Evolutionary conservation across 2,329 filamentous ascomycete species (phyloP).

Genomic region (Ophiosphaerella herpotricha): DNA sequence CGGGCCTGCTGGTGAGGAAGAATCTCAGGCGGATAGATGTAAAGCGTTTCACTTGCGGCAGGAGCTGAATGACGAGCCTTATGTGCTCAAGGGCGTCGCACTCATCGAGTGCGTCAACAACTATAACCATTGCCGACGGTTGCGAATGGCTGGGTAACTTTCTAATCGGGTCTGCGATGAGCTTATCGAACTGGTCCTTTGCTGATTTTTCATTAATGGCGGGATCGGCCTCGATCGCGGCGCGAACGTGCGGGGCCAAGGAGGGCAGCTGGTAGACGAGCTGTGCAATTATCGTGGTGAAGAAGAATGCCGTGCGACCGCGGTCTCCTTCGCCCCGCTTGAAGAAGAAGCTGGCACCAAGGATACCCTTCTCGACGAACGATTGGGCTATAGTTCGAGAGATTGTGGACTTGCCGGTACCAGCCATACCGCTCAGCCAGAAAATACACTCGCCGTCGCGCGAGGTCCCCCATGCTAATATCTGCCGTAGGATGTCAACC

Average conservation of each 20-base stretch:
- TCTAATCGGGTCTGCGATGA: neutral
- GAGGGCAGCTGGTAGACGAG: neutral
- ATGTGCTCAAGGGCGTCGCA: constrained; percentile 7
- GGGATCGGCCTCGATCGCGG: neutral
- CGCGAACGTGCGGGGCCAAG: neutral
- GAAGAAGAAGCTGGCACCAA: constrained; percentile 22
- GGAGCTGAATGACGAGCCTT: constrained; percentile 7
- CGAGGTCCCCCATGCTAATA: constrained; percentile 1
- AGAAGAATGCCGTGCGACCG: neutral
- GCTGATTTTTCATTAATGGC: neutral
- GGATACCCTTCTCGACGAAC: neutral
- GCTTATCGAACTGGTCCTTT: neutral
- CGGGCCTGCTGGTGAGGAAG: constrained; percentile 11
- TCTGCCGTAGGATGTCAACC: constrained; percentile 2
- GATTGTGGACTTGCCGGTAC: constrained; percentile 8
- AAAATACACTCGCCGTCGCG: constrained; percentile 7
- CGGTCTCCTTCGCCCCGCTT: constrained; percentile 6
- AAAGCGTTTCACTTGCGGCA: constrained; percentile 4
- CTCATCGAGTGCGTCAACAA: constrained; percentile 17
- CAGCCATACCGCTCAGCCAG: constrained; percentile 17
- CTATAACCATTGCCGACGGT: neutral
- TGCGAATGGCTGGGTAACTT: neutral
- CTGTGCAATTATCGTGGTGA: neutral
- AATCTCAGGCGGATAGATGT: constrained; percentile 2
- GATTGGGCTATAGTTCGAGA: constrained; percentile 18